phyloP scores from a whole-genome alignment of 2,329 filamentous ascomycete species.

The Chaetomium globosum region DNA sequence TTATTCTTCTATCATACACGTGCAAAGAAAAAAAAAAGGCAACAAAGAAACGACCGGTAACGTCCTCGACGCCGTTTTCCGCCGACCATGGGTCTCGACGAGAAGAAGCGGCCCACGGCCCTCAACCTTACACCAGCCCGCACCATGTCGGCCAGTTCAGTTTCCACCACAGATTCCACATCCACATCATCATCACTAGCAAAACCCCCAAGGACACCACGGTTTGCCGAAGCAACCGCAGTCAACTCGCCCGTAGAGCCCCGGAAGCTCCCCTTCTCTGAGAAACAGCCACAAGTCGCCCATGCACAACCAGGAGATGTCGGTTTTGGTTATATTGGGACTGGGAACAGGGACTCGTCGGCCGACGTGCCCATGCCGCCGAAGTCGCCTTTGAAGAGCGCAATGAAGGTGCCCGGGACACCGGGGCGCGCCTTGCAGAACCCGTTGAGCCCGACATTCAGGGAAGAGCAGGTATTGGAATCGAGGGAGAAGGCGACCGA shows the following conservation, averaged over 20 bases:
- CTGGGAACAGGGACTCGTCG: constrained; percentile 58
- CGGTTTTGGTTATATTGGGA: constrained; percentile 87
- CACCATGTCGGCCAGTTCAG: constrained; percentile 41
- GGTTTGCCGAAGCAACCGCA: constrained; percentile 79
- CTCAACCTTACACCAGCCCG: constrained; percentile 57
- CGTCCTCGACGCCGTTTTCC: constrained; percentile 41
- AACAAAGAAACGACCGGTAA: constrained; percentile 32
- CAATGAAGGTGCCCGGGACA: constrained; percentile 83
- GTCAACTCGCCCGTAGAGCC: constrained; percentile 75
- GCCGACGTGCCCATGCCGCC: constrained; percentile 69
- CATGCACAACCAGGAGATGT: constrained; percentile 80
- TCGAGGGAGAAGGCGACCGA: constrained; percentile 81
- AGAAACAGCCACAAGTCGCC: constrained; percentile 55
- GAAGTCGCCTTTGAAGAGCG: constrained; percentile 82
- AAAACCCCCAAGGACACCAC: constrained; percentile 72
- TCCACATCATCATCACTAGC: constrained; percentile 57
- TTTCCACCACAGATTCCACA: constrained; percentile 52
- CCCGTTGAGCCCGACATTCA: constrained; percentile 87
- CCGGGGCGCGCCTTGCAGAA: constrained; percentile 72
- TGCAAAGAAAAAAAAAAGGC: constrained; percentile 32
- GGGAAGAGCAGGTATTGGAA: constrained; percentile 83
- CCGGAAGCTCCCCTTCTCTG: constrained; percentile 55
- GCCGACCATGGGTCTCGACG: constrained; percentile 44
- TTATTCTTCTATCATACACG: constrained; percentile 34
- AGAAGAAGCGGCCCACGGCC: constrained; percentile 60